Evolutionary conservation across 139 green algal genomes (phyloP).

Genomic region (Haematococcus sp.): DNA sequence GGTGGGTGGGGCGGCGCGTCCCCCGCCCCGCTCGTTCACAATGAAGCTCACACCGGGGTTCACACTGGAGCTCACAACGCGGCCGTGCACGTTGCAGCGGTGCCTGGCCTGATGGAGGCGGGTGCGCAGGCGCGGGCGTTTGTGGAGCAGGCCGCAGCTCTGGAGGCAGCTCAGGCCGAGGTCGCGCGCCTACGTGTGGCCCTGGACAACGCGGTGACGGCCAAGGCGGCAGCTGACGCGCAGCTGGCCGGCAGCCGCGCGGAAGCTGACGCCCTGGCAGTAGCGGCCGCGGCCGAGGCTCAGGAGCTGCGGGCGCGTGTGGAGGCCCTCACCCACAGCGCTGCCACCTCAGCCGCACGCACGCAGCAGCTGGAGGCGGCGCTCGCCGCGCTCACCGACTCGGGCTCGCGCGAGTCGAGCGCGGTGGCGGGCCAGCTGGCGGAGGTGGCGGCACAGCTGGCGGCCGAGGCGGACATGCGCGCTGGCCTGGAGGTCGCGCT

Average conservation of each 20-base stretch:
- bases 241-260: background rate
- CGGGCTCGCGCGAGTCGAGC: too few relatives aligned
- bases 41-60: too few relatives aligned
- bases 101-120: too few relatives aligned
- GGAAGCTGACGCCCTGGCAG: background rate
- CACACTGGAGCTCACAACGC: too few relatives aligned
- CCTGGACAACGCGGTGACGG: conserved; percentile 7
- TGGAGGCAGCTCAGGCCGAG: background rate
- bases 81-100: too few relatives aligned
- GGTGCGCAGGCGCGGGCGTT: too few relatives aligned
- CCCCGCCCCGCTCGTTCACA: too few relatives aligned
- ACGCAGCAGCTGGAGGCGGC: conserved; percentile 5
- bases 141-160: background rate
- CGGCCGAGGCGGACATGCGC: background rate
- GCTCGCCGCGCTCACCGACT: background rate
- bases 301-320: background rate
- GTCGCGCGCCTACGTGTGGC: background rate
- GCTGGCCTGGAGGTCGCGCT: too few relatives aligned
- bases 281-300: background rate
- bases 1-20: too few relatives aligned
- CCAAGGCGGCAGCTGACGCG: background rate
- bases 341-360: background rate
- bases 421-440: background rate
- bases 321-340: too few relatives aligned
- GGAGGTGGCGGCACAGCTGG: background rate